Base-by-base conservation (phyloP, 495 filamentous ascomycete species). In the Penicillium manginii region DNA sequence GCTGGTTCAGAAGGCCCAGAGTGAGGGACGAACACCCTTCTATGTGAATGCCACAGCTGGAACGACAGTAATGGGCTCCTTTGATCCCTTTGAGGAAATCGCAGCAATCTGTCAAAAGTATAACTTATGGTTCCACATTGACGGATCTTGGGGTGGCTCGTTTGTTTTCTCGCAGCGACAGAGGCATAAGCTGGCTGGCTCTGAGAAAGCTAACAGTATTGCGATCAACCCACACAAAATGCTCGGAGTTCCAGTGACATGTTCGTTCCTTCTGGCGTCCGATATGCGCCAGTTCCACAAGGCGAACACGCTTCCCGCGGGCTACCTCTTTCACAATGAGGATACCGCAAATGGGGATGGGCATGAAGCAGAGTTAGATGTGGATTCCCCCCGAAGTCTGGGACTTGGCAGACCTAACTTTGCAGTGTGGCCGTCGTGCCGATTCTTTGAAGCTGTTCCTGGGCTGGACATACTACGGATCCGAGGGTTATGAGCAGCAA, bases 11-110 rank as follows among this genome's bases (percentile, higher is more conserved):
- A 77, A 79, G 56, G 84, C 88, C 19, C 80, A 84, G 55, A 59
- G 62, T 11, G 80, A 86, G 63, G 88, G 89, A 39, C 82, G 83
- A 54, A 93, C 89, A 6, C 93, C 94, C 0, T 91, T 98, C 64
- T 98, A 93, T 74, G 91, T 97, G 67, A 97, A 97, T 67, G 89
- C 93, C 4, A 97, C 93, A 1, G 93, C 94, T 4, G 93, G 93
- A 18, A 97, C 94, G 15, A 98, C 94, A 3, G 94, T 97, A 10
- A 74, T 93, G 57, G 94, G 93, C 18, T 91, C 90, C 14, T 98
- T 88, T 69, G 93, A 97, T 70, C 91, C 90, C 2, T 86, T 97
- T 60, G 68, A 79, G 19, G 82, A 79, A 12, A 88, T 97, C 59
- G 81, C 87, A 2, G 81, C 79, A 26, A 78, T 97, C 15, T 96